Percentiles rank a stretch among this genome's conserved stretches.
These are phyloP conservation scores for Thuja plicata DNA, from an alignment of 83 land plant genomes.

Conservation along the genomic window DNA sequence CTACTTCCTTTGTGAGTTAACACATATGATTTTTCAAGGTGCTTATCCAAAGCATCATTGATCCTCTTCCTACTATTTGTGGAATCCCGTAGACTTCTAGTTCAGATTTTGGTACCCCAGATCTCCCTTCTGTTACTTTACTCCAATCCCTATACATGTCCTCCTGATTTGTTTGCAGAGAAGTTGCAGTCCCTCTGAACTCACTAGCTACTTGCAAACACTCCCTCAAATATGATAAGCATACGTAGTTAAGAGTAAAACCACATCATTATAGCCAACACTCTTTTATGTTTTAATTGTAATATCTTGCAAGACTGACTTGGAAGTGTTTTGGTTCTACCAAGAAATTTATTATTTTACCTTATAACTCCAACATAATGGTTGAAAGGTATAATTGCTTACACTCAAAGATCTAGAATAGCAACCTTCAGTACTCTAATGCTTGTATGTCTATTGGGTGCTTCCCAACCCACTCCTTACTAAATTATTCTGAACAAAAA, in stretches of 20 bases:
- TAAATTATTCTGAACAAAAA: neutral
- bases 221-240: neutral
- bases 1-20: slow-evolving; percentile 31
- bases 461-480: slow-evolving; percentile 16
- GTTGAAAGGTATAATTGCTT: slow-evolving; percentile 12
- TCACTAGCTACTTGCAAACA: neutral
- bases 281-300: neutral
- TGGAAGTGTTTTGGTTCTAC: neutral
- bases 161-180: neutral
- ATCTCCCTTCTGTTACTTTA: slow-evolving; percentile 20
- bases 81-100: slow-evolving; percentile 12
- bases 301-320: neutral
- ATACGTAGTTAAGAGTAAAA: neutral
- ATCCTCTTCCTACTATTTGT: slow-evolving; percentile 50
- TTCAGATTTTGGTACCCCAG: slow-evolving; percentile 12
- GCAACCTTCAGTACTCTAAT: slow-evolving; percentile 13
- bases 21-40: slow-evolving; percentile 43
- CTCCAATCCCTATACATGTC: slow-evolving; percentile 44
- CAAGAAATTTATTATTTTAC: neutral
- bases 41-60: slow-evolving; percentile 53
- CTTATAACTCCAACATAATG: neutral
- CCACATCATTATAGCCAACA: neutral
- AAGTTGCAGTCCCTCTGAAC: neutral
- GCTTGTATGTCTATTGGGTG: slow-evolving; percentile 2
- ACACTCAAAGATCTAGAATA: slow-evolving; percentile 12